These are phyloP conservation scores for Coccinonectria pachysandricola DNA, from an alignment of 2,329 filamentous ascomycete genomes.

Conservation along the genomic window DNA sequence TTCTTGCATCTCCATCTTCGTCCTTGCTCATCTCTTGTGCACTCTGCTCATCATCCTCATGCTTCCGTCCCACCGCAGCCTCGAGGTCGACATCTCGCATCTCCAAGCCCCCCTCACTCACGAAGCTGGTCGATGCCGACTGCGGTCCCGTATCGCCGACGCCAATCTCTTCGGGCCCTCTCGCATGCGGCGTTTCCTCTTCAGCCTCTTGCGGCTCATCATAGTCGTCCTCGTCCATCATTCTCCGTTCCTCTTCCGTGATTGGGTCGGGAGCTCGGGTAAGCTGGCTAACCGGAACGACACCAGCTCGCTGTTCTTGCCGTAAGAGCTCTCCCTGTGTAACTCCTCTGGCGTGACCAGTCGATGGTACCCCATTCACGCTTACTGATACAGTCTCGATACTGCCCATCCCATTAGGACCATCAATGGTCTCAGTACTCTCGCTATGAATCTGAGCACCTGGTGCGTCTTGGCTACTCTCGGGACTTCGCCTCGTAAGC, in stretches of 20 bases:
- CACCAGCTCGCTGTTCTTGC: conserved; percentile 76
- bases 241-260: conserved; percentile 19
- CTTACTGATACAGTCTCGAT: conserved; percentile 74
- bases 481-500: conserved; percentile 42
- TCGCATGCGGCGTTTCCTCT: conserved; percentile 63
- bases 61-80: conserved; percentile 48
- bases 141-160: conserved; percentile 80
- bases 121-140: conserved; percentile 29
- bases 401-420: conserved; percentile 66
- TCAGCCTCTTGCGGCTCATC: conserved; percentile 33
- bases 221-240: conserved; percentile 17
- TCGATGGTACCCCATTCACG: conserved; percentile 56
- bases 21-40: no score
- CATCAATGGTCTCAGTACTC: conserved; percentile 70
- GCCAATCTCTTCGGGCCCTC: conserved; percentile 77
- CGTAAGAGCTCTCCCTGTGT: conserved; percentile 77
- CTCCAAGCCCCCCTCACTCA: conserved; percentile 32
- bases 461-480: conserved; percentile 18
- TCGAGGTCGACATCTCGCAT: conserved; percentile 50
- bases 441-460: conserved; percentile 51
- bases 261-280: conserved; percentile 29
- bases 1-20: conserved; percentile 13
- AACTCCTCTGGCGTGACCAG: conserved; percentile 43
- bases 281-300: conserved; percentile 59
- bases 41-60: conserved; percentile 15